A percentile compares a stretch with the other conserved stretches of the same genome.
These are phyloP conservation scores for Wickerhamomyces ciferrii DNA, from an alignment of 805 yeast genomes.

Conservation along the genomic window DNA sequence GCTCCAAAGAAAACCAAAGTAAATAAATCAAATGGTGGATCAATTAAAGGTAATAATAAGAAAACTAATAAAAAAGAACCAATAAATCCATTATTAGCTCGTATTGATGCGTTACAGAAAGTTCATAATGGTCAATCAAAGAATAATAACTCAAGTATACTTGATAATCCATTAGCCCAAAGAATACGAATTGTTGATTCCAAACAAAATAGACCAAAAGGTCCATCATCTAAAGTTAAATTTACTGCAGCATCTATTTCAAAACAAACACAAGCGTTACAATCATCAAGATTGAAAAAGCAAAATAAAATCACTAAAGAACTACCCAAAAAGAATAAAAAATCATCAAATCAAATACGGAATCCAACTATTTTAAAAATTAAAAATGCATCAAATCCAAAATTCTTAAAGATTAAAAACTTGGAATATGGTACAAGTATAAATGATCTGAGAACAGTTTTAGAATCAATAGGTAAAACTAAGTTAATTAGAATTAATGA, in stretches of 20 bases:
- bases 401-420: constrained; percentile 25
- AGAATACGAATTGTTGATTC: neutral
- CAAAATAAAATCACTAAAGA: neutral
- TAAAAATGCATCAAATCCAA: constrained; percentile 17
- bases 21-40: too few species aligned
- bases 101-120: neutral
- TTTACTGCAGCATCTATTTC: neutral
- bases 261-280: neutral
- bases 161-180: neutral
- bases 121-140: neutral
- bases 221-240: neutral
- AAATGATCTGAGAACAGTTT: constrained; percentile 22
- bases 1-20: neutral
- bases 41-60: neutral
- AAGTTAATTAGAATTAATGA: constrained; percentile 25
- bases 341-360: neutral
- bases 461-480: constrained; percentile 19
- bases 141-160: neutral
- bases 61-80: neutral
- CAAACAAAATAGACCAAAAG: neutral
- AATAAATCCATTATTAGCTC: neutral
- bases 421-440: constrained; percentile 25
- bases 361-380: constrained; percentile 7
- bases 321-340: neutral
- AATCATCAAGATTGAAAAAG: neutral